Conservation (phyloP, 257 asterid genomes). For the Pogostemon cablin region DNA sequence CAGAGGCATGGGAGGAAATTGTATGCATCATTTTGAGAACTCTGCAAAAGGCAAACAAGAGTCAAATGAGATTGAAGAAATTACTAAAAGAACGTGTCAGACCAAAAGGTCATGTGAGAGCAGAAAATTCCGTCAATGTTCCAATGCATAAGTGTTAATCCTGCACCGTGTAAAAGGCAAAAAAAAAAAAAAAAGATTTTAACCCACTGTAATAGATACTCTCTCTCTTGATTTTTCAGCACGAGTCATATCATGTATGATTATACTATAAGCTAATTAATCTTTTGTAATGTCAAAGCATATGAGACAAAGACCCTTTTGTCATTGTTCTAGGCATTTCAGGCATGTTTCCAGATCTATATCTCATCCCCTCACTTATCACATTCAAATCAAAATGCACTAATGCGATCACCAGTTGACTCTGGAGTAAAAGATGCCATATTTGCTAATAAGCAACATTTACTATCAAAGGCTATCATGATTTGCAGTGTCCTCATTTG, state of each 20-base stretch:
- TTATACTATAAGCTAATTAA: neutral
- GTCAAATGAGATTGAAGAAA: slow-evolving; percentile 31
- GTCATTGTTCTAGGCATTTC: neutral
- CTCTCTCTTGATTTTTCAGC: slow-evolving; percentile 4
- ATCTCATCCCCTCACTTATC: neutral
- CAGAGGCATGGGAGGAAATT: slow-evolving; percentile 70
- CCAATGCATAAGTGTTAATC: slow-evolving; percentile 18
- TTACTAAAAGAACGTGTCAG: slow-evolving; percentile 20
- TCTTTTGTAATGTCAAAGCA: slow-evolving; percentile 14
- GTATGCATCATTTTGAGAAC: slow-evolving; percentile 87
- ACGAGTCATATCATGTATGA: neutral
- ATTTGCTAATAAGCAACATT: neutral
- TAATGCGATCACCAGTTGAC: slow-evolving; percentile 1
- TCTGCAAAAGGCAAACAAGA: slow-evolving; percentile 43
- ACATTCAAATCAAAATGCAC: neutral
- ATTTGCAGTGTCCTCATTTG: neutral
- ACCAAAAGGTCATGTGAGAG: slow-evolving; percentile 27
- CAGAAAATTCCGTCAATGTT: slow-evolving; percentile 12
- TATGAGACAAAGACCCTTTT: neutral
- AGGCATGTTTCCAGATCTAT: neutral
- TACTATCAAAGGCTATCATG: slow-evolving; percentile 1
- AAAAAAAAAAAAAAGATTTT: neutral
- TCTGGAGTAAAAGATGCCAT: neutral
- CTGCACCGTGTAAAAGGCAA: slow-evolving; percentile 6
- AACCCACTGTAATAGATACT: neutral